These are phyloP conservation scores for Lactuca sativa DNA, from an alignment of 129 eudicot species.

Conservation along the genomic window DNA sequence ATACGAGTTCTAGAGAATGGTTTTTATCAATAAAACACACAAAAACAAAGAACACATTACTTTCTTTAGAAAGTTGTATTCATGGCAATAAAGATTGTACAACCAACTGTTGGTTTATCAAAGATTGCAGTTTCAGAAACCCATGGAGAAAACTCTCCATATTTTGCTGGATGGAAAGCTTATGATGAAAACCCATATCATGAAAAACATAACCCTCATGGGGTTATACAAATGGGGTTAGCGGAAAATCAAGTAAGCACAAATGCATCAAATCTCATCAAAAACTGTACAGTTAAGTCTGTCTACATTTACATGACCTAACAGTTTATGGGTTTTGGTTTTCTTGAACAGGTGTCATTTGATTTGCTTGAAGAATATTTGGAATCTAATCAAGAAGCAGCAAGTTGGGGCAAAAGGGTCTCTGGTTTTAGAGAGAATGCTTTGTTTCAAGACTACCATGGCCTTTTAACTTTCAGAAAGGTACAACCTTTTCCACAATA, in stretches of 20 bases:
- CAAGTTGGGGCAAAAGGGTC: slow-evolving; percentile 38
- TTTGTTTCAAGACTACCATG: slow-evolving; percentile 91
- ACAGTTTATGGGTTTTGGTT: background rate
- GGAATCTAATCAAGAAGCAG: slow-evolving; percentile 49
- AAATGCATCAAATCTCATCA: slow-evolving; percentile 11
- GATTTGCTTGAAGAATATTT: slow-evolving; percentile 80
- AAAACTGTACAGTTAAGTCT: background rate
- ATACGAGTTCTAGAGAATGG: slow-evolving; percentile 28
- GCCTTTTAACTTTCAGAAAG: slow-evolving; percentile 72
- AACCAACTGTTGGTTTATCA: slow-evolving; percentile 48
- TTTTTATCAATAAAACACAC: slow-evolving; percentile 29
- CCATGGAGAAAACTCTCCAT: slow-evolving; percentile 93
- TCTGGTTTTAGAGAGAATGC: slow-evolving; percentile 83
- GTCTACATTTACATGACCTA: background rate
- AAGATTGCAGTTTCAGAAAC: slow-evolving; percentile 72
- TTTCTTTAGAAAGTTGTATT: slow-evolving; percentile 10
- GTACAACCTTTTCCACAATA: slow-evolving; percentile 23
- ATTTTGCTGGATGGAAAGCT: slow-evolving; percentile 96
- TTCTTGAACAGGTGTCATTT: slow-evolving; percentile 71
- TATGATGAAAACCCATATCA: slow-evolving; percentile 85
- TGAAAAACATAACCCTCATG: slow-evolving; percentile 54
- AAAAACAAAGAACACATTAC: slow-evolving; percentile 12
- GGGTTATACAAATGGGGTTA: slow-evolving; percentile 91
- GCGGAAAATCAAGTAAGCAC: slow-evolving; percentile 84
- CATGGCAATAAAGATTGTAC: slow-evolving; percentile 65